Evolutionary conservation across 176 grass and related monocot genomes (phyloP).

Genomic region (barley (Hordeum vulgare)): MorexV3_pseudomolecules_assembly NC_058523.1:522597123-522597622

Average conservation of each 20-base stretch:
- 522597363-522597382: conserved; percentile 27
- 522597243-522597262: conserved; percentile 26
- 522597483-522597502: conserved; percentile 74
- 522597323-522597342: conserved; percentile 92
- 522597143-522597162: conserved; percentile 25
- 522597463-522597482: conserved; percentile 64
- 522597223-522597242: conserved; percentile 25
- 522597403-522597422: conserved; percentile 85
- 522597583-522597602: conserved; percentile 82
- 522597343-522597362: conserved; percentile 26
- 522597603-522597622: conserved; percentile 57
- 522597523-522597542: background rate
- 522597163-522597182: conserved; percentile 22
- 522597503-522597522: conserved; percentile 2
- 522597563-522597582: conserved; percentile 25
- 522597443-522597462: conserved; percentile 88
- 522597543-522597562: background rate
- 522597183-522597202: conserved; percentile 22
- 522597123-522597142: conserved; percentile 12
- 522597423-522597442: conserved; percentile 92
- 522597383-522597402: conserved; percentile 12
- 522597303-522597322: conserved; percentile 90
- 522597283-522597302: conserved; percentile 97
- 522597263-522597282: conserved; percentile 47
- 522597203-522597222: conserved; percentile 41